Base-by-base conservation (phyloP, 108 stramenopile genomes). In the Fragilaria crotonensis region DNA sequence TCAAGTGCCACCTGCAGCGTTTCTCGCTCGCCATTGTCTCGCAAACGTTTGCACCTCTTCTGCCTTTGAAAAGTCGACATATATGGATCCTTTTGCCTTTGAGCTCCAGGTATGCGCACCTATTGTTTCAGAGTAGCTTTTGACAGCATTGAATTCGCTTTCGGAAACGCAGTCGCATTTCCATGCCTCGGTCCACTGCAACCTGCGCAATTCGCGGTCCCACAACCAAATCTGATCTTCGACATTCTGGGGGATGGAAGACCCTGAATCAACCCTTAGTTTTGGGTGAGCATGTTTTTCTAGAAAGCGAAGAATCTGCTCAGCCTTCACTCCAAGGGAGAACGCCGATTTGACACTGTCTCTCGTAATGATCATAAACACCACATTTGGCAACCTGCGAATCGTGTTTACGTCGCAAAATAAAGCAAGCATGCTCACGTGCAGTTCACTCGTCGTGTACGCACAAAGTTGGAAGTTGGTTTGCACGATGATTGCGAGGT, bases 401-500 rank as follows among this genome's bases (percentile, higher is more conserved):
- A 79, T 87, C 25, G 77, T 73, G 3, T 56, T 52, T n/a, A 90
- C 68, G 36, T 93, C 91, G 48, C 85, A 89, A 74, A 95, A 95
- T 2, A 95, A 58, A 5, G 76, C 80, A 58, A 95, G 62, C 71
- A 90, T 92, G 60, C 79, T 78, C 21, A 95, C 72, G 44, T 93
- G 90, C 25, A 95, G 69, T 53, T 79, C 76, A 11, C 71, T 68
- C 36, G 79, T 85, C 2, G 90, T 91, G 63, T 95, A 95, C 30
- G 95, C 95, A 52, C 83, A 82, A 5, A 95, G 69, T 57, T 91
- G 87, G 66, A 93, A 93, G 59, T 95, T 95, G 18, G 95, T 95
- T 59, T 95, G 90, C 5, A 91, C 89, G 29, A 95, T 82, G 51
- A 95, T 72, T 30, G 86, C 90, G 31, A 91, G 50, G 64, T 91